Evolutionary conservation across 345 rosid genomes (phyloP).

Genomic region (Pelargonium nanum): DNA sequence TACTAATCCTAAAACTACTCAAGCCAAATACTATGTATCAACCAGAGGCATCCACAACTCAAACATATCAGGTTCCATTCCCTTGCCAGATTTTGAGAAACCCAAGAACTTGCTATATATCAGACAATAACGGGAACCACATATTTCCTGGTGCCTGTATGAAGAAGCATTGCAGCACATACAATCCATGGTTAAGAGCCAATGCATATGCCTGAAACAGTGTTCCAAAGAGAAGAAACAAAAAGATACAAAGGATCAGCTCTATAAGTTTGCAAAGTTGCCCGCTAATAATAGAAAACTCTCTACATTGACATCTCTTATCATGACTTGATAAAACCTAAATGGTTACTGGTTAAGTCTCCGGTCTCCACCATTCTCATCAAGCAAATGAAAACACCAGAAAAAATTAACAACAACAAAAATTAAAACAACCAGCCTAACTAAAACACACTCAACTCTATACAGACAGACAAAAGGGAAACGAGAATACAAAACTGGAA

Average conservation of each 20-base stretch:
- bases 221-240: not conserved
- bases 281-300: no score
- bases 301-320: no score
- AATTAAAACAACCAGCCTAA: not conserved
- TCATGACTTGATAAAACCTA: no score
- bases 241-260: constrained; percentile 1
- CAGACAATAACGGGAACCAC: constrained; percentile 29
- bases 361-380: not conserved
- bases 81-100: constrained; percentile 26
- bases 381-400: no score
- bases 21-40: constrained; percentile 39
- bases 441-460: not conserved
- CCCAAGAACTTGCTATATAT: constrained; percentile 28
- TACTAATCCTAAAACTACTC: constrained; percentile 4
- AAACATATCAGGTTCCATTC: constrained; percentile 13
- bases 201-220: constrained; percentile 26
- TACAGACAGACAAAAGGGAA: not conserved
- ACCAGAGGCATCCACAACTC: constrained; percentile 62
- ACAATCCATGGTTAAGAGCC: constrained; percentile 34
- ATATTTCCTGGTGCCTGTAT: constrained; percentile 34
- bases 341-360: no score
- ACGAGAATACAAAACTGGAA: not conserved
- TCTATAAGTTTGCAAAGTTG: no score
- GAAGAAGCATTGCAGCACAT: constrained; percentile 29
- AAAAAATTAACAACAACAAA: no score